phyloP scores from a whole-genome alignment of 495 filamentous ascomycete genomes.

The Xylaria scruposa region DNA sequence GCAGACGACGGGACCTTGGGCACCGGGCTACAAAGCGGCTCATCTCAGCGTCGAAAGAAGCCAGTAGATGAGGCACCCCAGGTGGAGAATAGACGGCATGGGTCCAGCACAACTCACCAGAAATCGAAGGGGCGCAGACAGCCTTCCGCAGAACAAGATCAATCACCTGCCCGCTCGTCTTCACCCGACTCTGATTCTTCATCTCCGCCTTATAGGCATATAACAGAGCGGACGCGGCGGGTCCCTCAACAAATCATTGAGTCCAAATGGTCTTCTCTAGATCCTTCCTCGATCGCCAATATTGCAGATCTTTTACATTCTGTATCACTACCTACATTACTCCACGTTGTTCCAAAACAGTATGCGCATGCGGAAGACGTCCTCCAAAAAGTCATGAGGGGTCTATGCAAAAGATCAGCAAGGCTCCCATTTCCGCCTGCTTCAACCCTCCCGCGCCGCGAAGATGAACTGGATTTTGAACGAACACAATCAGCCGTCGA shows the following conservation, averaged over 20 bases:
- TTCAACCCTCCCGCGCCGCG: slow-evolving; percentile 40
- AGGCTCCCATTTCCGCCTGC: slow-evolving; percentile 48
- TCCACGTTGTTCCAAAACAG: slow-evolving; percentile 45
- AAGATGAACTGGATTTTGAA: slow-evolving; percentile 55
- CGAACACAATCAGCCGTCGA: slow-evolving; percentile 45
- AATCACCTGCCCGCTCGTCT: slow-evolving; percentile 26
- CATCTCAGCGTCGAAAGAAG: slow-evolving; percentile 22
- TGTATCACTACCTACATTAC: slow-evolving; percentile 48
- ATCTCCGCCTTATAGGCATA: slow-evolving; percentile 43
- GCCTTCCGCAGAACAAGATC: slow-evolving; percentile 29
- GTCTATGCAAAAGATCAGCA: slow-evolving; percentile 22
- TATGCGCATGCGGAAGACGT: slow-evolving; percentile 45
- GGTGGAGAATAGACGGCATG: slow-evolving; percentile 16
- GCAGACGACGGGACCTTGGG: neutral
- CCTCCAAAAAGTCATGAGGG: slow-evolving; percentile 21
- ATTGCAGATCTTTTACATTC: slow-evolving; percentile 48
- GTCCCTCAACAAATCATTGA: slow-evolving; percentile 51
- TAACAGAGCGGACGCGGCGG: slow-evolving; percentile 47
- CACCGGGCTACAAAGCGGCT: slow-evolving; percentile 20
- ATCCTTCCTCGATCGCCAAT: slow-evolving; percentile 44
- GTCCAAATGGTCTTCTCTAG: slow-evolving; percentile 54
- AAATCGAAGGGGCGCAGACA: slow-evolving; percentile 23
- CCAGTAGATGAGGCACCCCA: slow-evolving; percentile 21
- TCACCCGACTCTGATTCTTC: slow-evolving; percentile 38
- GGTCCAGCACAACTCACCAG: slow-evolving; percentile 18